These are phyloP conservation scores for Conticribra weissflogii DNA, from an alignment of 108 stramenopile species.

Conservation along the genomic window DNA sequence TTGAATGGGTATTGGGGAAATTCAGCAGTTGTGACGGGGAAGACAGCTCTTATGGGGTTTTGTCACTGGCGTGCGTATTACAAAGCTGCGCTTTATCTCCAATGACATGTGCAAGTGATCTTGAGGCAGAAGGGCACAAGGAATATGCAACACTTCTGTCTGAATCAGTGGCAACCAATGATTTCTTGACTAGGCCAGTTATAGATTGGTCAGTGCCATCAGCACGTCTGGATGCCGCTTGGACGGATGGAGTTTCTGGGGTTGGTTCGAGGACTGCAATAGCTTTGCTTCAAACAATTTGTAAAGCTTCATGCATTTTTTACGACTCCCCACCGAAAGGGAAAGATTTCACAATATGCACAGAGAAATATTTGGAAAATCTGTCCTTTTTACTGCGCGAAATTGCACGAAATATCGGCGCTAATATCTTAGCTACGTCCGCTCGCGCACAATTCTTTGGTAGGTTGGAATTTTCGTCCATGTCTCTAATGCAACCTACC, in stretches of 20 bases:
- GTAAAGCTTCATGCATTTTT: background rate
- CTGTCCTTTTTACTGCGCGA: slow-evolving; percentile 7
- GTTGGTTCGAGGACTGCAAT: slow-evolving; percentile 18
- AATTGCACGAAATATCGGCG: slow-evolving; percentile 26
- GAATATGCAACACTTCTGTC: background rate
- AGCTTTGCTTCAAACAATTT: slow-evolving; percentile 19
- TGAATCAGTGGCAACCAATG: slow-evolving; percentile 4
- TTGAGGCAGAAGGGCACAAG: background rate
- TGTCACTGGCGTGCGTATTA: slow-evolving; percentile 29
- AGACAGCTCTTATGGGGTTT: background rate
- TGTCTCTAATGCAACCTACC: too few relatives aligned
- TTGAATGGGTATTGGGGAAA: slow-evolving; percentile 29
- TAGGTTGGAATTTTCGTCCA: slow-evolving; percentile 10
- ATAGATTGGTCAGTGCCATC: slow-evolving; percentile 34
- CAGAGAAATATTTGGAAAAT: slow-evolving; percentile 1
- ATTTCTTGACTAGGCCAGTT: slow-evolving; percentile 36
- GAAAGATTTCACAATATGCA: too few relatives aligned
- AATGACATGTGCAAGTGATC: slow-evolving; percentile 1
- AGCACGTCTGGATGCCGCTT: slow-evolving; percentile 7
- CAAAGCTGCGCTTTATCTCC: slow-evolving; percentile 16
- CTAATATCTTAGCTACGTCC: slow-evolving; percentile 16
- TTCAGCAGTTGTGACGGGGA: background rate
- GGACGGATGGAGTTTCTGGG: slow-evolving; percentile 34
- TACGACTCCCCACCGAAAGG: too few relatives aligned
- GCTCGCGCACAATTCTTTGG: slow-evolving; percentile 30